Conservation (phyloP, 2,329 filamentous ascomycete genomes). For the Ascomycota sp. region DNA sequence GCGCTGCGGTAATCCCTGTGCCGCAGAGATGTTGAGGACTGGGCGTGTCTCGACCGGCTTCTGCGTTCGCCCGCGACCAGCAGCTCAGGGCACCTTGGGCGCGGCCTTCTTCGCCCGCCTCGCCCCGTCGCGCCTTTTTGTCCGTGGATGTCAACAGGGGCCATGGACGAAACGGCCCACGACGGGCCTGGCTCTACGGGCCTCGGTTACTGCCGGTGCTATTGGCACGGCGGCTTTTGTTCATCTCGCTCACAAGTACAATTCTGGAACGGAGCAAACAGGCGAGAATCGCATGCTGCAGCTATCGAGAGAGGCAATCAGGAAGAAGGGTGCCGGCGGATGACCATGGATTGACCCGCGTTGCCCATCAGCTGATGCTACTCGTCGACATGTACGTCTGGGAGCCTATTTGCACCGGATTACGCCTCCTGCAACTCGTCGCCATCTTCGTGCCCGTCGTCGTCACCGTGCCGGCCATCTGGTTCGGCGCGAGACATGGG, state of each 20-base stretch:
- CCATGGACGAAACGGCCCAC: slow-evolving; percentile 7
- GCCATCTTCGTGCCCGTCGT: slow-evolving; percentile 86
- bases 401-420: slow-evolving; percentile 72
- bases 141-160: slow-evolving; percentile 5
- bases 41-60: slow-evolving; percentile 21
- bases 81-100: slow-evolving; percentile 10
- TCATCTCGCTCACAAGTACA: slow-evolving; percentile 33
- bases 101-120: slow-evolving; percentile 5
- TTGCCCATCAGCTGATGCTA: slow-evolving; percentile 39
- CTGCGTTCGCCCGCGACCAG: slow-evolving; percentile 18
- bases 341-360: slow-evolving; percentile 34
- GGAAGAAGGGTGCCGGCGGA: slow-evolving; percentile 44
- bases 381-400: slow-evolving; percentile 52
- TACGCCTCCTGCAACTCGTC: slow-evolving; percentile 73
- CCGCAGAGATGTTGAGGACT: slow-evolving; percentile 29
- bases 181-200: slow-evolving; percentile 14
- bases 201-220: slow-evolving; percentile 18
- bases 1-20: slow-evolving; percentile 1
- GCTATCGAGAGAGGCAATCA: slow-evolving; percentile 57
- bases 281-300: slow-evolving; percentile 75
- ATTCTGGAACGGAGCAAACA: slow-evolving; percentile 34
- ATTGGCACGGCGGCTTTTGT: slow-evolving; percentile 37
- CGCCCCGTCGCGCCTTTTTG: slow-evolving; percentile 8
- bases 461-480: slow-evolving; percentile 56
- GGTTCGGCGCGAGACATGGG: slow-evolving; percentile 46